Evolutionary conservation across 179 eudicot genomes (phyloP).

Genomic region (Vitellaria paradoxa): DNA sequence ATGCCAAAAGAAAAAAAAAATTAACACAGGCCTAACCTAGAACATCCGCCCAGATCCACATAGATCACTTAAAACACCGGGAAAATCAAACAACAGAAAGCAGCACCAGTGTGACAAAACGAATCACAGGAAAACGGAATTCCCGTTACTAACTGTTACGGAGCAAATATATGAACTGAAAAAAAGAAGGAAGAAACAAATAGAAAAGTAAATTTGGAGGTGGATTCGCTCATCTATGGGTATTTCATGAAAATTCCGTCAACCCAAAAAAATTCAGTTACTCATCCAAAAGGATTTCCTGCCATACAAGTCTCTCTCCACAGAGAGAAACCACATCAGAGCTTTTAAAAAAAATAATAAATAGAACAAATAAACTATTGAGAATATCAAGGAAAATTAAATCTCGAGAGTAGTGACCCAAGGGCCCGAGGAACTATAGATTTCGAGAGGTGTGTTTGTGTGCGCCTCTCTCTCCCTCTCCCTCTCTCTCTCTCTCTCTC

Average conservation of each 20-base stretch:
- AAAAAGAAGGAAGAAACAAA: not conserved
- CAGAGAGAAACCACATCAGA: not conserved
- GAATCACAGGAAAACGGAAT: not conserved
- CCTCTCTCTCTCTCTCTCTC: not conserved
- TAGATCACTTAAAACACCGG: not conserved
- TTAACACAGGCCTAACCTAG: not conserved
- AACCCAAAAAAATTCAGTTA: not conserved
- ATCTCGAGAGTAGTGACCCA: constrained; percentile 10
- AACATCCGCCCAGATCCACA: not conserved
- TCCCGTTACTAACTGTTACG: not conserved
- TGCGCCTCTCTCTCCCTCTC: not conserved
- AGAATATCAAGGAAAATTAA: not conserved
- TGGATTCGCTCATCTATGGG: not conserved
- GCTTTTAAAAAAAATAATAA: not conserved
- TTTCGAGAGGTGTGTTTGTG: not conserved
- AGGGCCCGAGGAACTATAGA: constrained; percentile 3
- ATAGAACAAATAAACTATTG: not conserved
- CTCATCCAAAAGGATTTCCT: not conserved
- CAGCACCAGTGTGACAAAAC: not conserved
- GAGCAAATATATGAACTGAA: not conserved
- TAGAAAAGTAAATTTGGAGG: not conserved
- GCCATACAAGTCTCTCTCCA: not conserved
- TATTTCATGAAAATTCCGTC: not conserved
- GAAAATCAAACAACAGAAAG: not conserved
- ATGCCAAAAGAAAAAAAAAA: not conserved